Conservation (phyloP, 129 eudicot genomes). For the Lactuca sativa region DNA sequence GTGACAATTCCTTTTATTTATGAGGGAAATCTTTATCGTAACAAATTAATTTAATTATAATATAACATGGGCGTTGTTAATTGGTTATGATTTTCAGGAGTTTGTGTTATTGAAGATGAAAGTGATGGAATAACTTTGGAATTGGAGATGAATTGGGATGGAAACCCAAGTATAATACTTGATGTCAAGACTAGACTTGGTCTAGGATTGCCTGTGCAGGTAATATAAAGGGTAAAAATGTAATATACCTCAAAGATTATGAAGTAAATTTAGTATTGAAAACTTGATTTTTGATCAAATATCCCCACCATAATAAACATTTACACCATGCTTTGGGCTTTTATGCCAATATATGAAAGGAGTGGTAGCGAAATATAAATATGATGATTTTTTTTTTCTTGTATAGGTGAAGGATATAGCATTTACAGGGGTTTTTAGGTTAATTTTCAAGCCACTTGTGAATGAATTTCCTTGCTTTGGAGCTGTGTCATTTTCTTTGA, state of each 20-base stretch:
- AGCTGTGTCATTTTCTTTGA: conserved; percentile 77
- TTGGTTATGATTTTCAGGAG: conserved; percentile 42
- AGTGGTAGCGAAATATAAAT: conserved; percentile 13
- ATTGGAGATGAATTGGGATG: conserved; percentile 97
- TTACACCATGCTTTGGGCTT: conserved; percentile 4
- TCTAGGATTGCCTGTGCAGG: conserved; percentile 93
- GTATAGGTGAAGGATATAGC: conserved; percentile 81
- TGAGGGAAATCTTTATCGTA: neutral
- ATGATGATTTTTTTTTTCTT: neutral
- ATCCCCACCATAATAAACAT: neutral
- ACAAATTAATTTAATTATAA: neutral
- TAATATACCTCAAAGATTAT: conserved; percentile 7
- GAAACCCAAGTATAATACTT: conserved; percentile 88
- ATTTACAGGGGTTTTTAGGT: conserved; percentile 91
- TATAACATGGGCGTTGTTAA: neutral
- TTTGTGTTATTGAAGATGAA: conserved; percentile 75
- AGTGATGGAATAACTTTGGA: conserved; percentile 87
- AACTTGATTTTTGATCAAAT: conserved; percentile 8
- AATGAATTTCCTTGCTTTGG: conserved; percentile 92
- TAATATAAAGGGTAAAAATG: conserved; percentile 16
- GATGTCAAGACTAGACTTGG: conserved; percentile 94
- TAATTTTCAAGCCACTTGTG: conserved; percentile 92
- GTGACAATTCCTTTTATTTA: neutral
- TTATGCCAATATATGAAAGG: neutral
- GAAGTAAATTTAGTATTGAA: neutral